Base-by-base conservation (phyloP, 352 stramenopile genomes). In the Pythium monospermum region DNA sequence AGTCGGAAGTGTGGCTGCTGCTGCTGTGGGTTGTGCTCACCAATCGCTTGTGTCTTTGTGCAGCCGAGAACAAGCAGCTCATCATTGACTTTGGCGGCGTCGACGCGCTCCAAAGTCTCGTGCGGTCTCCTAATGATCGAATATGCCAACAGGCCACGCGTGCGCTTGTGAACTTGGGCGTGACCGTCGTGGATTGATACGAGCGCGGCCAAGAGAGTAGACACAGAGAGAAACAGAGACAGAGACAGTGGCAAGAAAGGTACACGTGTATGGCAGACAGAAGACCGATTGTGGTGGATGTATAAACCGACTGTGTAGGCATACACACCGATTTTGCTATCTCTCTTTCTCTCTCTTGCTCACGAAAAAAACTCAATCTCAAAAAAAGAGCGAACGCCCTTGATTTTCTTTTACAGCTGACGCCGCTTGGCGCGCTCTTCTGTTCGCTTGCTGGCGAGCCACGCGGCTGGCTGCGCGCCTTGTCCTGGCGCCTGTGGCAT, bases 111-210 rank as follows among this genome's bases (percentile, higher is more conserved):
- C 80, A 94, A 50, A 70, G 61, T 31, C 74, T 96, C 25, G 73
- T 90, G 53, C 70, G 73, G 25, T 94, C 81, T 18, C 69, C 68
- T 3, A 92, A 95, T 46, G 82, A 95, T 56, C 69, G 86, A 60
- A 94, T 95, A 83, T 91, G 83, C 78, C 81, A 91, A 42, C 86
- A 96, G 44, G 86, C 86, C 25, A 90, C 79, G 26, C 76, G 85
- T 5, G 86, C 86, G 11, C 79, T 96, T 37, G 82, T 91, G 25
- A 96, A 96, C 56, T 57, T 96, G n/a, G 85, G 83, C 44, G 76
- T 95, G 41, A 91, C 74, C 49, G 76, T 87, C 44, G 72, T 88
- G n/a, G 73, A 89, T 46, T 94, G 21, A 57, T 4, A 25, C 5
- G 4, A 46, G 30, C 28, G 19, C 39, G 33, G 13, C 18, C 33